Evolutionary conservation across 768 basidiomycete species (phyloP), one percentile per base, ranked within the genome.

Genomic region (Macrocybe gigantea): DNA sequence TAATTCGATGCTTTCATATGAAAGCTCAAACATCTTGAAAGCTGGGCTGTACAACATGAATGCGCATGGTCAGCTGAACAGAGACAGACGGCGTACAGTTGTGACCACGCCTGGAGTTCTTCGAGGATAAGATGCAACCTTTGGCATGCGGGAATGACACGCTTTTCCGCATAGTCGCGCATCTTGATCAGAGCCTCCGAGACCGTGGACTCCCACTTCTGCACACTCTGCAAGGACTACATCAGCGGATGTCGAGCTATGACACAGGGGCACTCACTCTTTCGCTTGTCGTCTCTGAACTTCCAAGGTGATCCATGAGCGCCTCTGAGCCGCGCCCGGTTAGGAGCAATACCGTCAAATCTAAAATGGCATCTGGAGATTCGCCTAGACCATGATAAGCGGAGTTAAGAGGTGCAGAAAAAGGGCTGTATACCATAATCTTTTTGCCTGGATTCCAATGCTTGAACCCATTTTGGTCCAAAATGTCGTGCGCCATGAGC

Each of bases 141-240:
- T 61, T 93, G 89, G 45, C 81, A 79, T 31, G 88, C 87, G 30
- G 86, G 86, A 6, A 79, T 75, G 31, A 89, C 65, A 43, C 80
- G 78, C 53, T 83, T 78, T 57, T 85, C 84, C 13, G 85, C 74
- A 57, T 74, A 80, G 60, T 92, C 85, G 45, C 88, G 85, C 48
- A 91, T 66, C 60, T 81, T 87, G 32, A 74, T 69, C 44, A 93
- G 63, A 11, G 86, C 79, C 51, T 90, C 86, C 7, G 72, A 71
- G 54, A 90, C 77, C 4, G 80, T 80, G 1, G 78, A 70, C 60
- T 92, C 88, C 89, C 89, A 93, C 61, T 88, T 89, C 60, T 83
- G 82, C 48, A 92, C 72, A 41, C 82, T 80, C 89, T 92, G 53
- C 43, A 51, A 59, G 33, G 34, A 52, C 38, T 22, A 4, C 22